Percentiles rank a stretch among this genome's conserved stretches.
These are phyloP conservation scores for Apiotrichum gamsii DNA, from an alignment of 1,284 basidiomycete species.

Conservation along the genomic window DNA sequence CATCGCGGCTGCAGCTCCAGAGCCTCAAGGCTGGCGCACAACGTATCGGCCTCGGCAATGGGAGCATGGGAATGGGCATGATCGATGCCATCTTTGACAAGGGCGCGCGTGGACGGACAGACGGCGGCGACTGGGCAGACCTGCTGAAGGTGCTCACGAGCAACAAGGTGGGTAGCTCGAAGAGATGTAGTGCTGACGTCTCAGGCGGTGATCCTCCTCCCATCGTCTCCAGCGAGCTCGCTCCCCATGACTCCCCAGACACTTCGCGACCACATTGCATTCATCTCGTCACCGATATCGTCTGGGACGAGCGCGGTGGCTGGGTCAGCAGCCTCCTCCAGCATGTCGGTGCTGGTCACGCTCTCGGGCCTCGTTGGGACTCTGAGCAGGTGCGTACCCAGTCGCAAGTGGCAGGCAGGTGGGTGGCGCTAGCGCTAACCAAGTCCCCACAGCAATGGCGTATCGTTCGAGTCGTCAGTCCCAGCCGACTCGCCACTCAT, in stretches of 20 bases:
- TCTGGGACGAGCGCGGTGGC: conserved; percentile 48
- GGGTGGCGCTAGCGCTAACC: too few species aligned
- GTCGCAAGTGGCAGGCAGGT: too few species aligned
- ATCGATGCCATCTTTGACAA: conserved; percentile 68
- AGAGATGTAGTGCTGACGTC: too few species aligned
- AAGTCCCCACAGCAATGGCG: neutral
- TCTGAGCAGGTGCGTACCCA: conserved; percentile 52
- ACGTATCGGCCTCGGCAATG: conserved; percentile 61
- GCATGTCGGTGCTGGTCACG: conserved; percentile 58
- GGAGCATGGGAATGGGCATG: conserved; percentile 73
- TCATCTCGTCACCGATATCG: conserved; percentile 40
- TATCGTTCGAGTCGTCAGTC: conserved; percentile 45
- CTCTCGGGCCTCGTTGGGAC: conserved; percentile 72
- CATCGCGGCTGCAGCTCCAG: conserved; percentile 59
- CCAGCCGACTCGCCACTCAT: conserved; percentile 59
- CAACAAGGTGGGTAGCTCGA: conserved; percentile 58
- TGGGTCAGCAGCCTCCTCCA: conserved; percentile 26
- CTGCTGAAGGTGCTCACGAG: conserved; percentile 61
- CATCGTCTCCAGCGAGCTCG: conserved; percentile 53
- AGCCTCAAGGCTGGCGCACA: conserved; percentile 75
- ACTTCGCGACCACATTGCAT: conserved; percentile 67
- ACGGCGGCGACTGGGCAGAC: conserved; percentile 68
- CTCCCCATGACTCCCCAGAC: conserved; percentile 62
- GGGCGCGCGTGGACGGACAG: conserved; percentile 56
- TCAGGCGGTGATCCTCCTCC: conserved; percentile 71